phyloP scores from a whole-genome alignment of 306 rosid species.

The Gynostemma pentaphyllum region DNA sequence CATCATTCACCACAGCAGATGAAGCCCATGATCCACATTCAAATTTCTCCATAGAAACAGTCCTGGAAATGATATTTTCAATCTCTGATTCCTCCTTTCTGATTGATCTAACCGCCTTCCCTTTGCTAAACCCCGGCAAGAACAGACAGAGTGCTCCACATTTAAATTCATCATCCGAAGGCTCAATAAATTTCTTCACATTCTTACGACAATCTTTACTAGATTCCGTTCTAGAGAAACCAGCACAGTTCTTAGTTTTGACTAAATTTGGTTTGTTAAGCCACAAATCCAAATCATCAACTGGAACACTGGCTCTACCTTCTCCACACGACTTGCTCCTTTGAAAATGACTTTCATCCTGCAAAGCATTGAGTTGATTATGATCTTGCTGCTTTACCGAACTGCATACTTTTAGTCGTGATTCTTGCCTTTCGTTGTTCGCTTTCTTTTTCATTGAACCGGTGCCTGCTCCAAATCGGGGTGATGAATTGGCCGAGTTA shows the following conservation, averaged over 20 bases:
- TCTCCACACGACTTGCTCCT: conserved; percentile 62
- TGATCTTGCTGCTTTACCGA: conserved; percentile 11
- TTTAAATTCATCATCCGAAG: conserved; percentile 32
- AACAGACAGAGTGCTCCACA: conserved; percentile 69
- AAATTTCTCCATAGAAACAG: conserved; percentile 72
- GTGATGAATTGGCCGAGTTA: conserved; percentile 52
- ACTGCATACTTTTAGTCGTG: conserved; percentile 19
- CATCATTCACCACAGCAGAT: conserved; percentile 28
- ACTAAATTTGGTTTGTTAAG: conserved; percentile 19
- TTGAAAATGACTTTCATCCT: conserved; percentile 23
- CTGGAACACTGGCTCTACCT: conserved; percentile 24
- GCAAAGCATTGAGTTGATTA: neutral
- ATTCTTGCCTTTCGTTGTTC: conserved; percentile 20
- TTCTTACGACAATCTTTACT: conserved; percentile 19
- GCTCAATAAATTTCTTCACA: conserved; percentile 12
- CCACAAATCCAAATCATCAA: conserved; percentile 55
- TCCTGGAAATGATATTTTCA: conserved; percentile 35
- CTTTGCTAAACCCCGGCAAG: conserved; percentile 57
- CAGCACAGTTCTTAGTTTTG: conserved; percentile 14
- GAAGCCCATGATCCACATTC: conserved; percentile 98
- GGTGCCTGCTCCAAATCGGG: conserved; percentile 19
- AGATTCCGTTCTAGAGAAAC: conserved; percentile 27
- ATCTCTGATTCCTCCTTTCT: conserved; percentile 23
- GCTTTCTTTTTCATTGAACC: conserved; percentile 26
- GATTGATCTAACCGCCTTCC: conserved; percentile 30